Evolutionary conservation across 768 basidiomycete species (phyloP), one percentile per base, ranked within the genome.

Genomic region (Auricularia cornea): DNA sequence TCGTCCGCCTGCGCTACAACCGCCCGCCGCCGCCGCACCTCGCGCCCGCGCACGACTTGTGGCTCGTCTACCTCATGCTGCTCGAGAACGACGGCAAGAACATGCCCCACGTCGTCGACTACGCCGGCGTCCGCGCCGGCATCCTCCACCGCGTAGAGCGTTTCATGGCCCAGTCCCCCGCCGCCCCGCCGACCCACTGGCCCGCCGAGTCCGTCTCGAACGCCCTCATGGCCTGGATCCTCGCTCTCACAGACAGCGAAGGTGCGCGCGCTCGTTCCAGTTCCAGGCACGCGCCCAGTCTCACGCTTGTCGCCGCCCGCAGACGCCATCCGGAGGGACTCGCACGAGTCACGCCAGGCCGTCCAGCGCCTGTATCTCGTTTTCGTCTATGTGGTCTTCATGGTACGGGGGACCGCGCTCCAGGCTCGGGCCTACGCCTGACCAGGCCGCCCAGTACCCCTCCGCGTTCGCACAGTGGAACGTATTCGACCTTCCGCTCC

Each of bases 51-150:
- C 74, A 76, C 40, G 85, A 86, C 69, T 68, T 88, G 28, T 85
- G 84, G 80, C 80, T 80, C 8, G 80, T 80, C 5, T 77, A 84
- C 63, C 76, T 84, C 65, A 85, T 88, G 82, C 69, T 83, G n/a
- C 69, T 85, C 33, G 87, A 89, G 69, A 81, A 80, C 66, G 78
- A 79, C 40, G 76, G 75, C 3, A 70, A 76, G 59, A 86, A 84
- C 66, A 78, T 78, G 62, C 69, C 65, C 28, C 80, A 84, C 29
- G 76, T 87, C 11, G 18, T 62, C 32, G 51, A 57, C 12, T 57
- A 57, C 54, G 54, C 30, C 54, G 10, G 26, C 30, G 30, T 57
- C 30, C 54, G 54, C 28, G 11, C 26, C 28, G 4, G 29, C 8
- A 10, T 57, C 16, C 28, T 57, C 30, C 18, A 29, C 30, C 26